Percentiles rank a stretch among this genome's conserved stretches.
Conservation (phyloP, 2,329 filamentous ascomycete genomes). For the Chaetomium globosum region DNA sequence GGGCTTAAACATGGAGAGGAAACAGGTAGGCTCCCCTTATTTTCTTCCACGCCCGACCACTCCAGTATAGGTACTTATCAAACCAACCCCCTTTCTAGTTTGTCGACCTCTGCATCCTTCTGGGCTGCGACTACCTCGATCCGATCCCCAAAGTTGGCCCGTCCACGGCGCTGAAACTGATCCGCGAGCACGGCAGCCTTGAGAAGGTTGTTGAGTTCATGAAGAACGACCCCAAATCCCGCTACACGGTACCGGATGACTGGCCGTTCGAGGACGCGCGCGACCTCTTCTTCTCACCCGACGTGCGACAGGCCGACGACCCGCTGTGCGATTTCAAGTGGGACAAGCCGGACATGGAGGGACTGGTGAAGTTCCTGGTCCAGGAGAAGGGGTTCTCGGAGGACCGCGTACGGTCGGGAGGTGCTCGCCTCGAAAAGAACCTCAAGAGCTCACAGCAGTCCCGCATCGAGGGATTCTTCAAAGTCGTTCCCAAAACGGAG, state of each 20-base stretch:
- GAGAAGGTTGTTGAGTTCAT: slow-evolving; percentile 85
- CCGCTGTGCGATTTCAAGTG: slow-evolving; percentile 96
- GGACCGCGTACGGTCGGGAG: slow-evolving; percentile 81
- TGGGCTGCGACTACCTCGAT: slow-evolving; percentile 97
- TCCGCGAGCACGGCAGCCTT: slow-evolving; percentile 85
- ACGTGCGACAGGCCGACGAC: slow-evolving; percentile 81
- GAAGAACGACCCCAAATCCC: slow-evolving; percentile 73
- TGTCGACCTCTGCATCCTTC: slow-evolving; percentile 94
- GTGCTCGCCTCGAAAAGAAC: slow-evolving; percentile 81
- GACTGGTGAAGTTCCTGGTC: slow-evolving; percentile 85
- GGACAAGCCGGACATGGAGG: slow-evolving; percentile 90
- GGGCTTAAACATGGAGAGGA: slow-evolving; percentile 82
- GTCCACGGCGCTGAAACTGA: slow-evolving; percentile 87
- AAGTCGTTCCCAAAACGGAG: slow-evolving; percentile 83
- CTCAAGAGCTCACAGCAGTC: slow-evolving; percentile 89
- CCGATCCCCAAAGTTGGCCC: slow-evolving; percentile 94
- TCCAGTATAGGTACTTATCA: slow-evolving; percentile 5
- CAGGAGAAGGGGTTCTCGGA: slow-evolving; percentile 96
- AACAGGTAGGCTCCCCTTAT: slow-evolving; percentile 60
- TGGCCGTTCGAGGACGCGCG: slow-evolving; percentile 95
- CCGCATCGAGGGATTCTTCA: slow-evolving; percentile 94
- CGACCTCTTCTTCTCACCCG: slow-evolving; percentile 86
- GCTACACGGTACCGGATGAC: slow-evolving; percentile 87
- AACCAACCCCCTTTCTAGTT: slow-evolving; percentile 60
- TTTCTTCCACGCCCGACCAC: no score